Percentiles rank a stretch among this genome's conserved stretches.
Evolutionary conservation across 148 eudicot genomes (phyloP).

Genomic region (Polygonum maritimum): DNA sequence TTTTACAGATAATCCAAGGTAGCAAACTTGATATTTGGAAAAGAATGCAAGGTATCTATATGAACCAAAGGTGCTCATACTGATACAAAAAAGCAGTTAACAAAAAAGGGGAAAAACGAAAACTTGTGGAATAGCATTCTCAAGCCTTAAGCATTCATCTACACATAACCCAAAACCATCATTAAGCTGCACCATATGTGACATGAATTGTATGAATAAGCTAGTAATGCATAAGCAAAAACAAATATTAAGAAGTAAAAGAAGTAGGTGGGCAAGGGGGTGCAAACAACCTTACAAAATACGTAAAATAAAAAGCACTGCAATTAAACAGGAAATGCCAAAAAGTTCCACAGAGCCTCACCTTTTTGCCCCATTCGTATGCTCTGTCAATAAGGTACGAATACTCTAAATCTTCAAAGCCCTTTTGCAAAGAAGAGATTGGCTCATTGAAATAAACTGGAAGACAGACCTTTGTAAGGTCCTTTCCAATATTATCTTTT

Average conservation of each 20-base stretch:
- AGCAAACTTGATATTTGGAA: not conserved
- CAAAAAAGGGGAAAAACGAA: not conserved
- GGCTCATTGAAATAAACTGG: conserved; percentile 32
- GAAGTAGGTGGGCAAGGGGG: not conserved
- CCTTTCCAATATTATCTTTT: conserved; percentile 29
- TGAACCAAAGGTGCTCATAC: not conserved
- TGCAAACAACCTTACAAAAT: not conserved
- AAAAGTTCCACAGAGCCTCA: conserved; percentile 5
- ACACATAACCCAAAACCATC: not conserved
- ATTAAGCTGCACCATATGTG: not conserved
- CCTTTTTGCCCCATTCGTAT: conserved; percentile 27
- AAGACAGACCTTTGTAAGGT: conserved; percentile 27
- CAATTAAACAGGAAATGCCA: not conserved
- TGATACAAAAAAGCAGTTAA: not conserved
- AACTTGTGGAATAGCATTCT: not conserved
- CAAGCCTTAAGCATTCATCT: not conserved
- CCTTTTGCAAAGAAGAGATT: conserved; percentile 24
- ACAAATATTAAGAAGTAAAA: not conserved
- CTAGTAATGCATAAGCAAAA: not conserved
- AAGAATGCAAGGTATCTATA: not conserved
- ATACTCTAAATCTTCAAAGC: conserved; percentile 28
- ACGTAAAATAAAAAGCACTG: not conserved
- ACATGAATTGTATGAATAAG: not conserved
- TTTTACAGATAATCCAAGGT: not conserved
- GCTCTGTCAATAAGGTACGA: conserved; percentile 27